Percentiles rank a stretch among this genome's conserved stretches.
These are phyloP conservation scores for Nepenthes alata DNA, from an alignment of 179 eudicot species.

Conservation along the genomic window DNA sequence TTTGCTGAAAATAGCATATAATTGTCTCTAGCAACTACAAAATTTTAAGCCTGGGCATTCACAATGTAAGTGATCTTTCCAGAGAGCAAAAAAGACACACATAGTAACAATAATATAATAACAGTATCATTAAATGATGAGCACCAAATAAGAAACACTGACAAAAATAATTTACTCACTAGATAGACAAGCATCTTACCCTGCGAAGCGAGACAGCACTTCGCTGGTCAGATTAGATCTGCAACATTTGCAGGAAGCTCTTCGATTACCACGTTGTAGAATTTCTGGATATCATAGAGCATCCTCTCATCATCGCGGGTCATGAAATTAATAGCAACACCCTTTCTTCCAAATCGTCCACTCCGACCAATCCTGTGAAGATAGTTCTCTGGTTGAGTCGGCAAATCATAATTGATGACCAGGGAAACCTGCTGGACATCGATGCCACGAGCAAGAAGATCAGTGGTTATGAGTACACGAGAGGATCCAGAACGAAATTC, in stretches of 20 bases:
- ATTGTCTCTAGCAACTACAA: conserved; percentile 14
- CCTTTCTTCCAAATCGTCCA: conserved; percentile 39
- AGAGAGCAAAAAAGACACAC: conserved; percentile 5
- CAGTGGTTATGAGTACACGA: conserved; percentile 37
- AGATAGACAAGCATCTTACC: conserved; percentile 15
- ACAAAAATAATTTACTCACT: conserved; percentile 11
- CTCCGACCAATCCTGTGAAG: conserved; percentile 36
- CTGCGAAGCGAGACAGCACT: conserved; percentile 2
- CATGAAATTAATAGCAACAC: conserved; percentile 36
- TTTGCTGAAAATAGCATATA: conserved; percentile 14
- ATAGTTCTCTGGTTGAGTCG: conserved; percentile 36
- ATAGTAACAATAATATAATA: not conserved
- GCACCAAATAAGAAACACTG: conserved; percentile 5
- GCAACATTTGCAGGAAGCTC: conserved; percentile 42
- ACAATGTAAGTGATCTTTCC: conserved; percentile 19
- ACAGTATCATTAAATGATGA: conserved; percentile 9
- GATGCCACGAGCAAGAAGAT: conserved; percentile 40
- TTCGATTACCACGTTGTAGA: conserved; percentile 28
- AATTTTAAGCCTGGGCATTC: conserved; percentile 26
- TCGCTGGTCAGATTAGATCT: conserved; percentile 22
- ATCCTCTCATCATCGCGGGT: conserved; percentile 30
- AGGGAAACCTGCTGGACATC: conserved; percentile 39
- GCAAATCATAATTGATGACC: conserved; percentile 37
- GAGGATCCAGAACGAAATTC: conserved; percentile 37
- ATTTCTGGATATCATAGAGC: conserved; percentile 37